Conservation (phyloP, 495 filamentous ascomycete species). For the Chaetomium fimeti region DNA sequence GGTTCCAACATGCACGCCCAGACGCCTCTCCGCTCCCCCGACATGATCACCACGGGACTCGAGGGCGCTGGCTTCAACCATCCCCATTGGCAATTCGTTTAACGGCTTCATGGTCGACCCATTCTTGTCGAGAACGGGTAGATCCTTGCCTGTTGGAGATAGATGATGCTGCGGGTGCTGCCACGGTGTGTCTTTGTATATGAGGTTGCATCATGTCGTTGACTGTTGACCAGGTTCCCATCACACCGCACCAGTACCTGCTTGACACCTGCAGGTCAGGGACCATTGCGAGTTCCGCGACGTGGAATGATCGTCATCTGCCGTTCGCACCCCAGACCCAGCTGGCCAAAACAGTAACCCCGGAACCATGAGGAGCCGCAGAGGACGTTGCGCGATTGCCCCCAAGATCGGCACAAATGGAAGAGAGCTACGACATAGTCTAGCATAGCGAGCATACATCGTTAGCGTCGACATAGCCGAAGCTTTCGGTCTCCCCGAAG, state of each 20-base stretch:
- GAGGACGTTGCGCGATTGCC: conserved; percentile 1
- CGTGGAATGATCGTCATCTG: conserved; percentile 25
- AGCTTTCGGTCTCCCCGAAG: conserved; percentile 14
- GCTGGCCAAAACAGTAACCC: conserved; percentile 2
- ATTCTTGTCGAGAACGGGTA: conserved; percentile 14
- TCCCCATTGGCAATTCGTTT: conserved; percentile 20
- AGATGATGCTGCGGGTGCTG: conserved; percentile 29
- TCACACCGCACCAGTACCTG: conserved; percentile 31
- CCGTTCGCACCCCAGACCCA: conserved; percentile 18
- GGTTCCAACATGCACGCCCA: conserved; percentile 25
- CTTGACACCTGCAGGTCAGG: conserved; percentile 32
- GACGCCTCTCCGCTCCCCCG: conserved; percentile 28
- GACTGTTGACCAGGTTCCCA: conserved; percentile 35
- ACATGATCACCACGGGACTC: conserved; percentile 24
- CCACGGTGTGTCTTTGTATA: conserved; percentile 19
- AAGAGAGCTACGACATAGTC: neutral
- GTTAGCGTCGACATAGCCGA: neutral
- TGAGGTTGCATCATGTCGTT: conserved; percentile 26
- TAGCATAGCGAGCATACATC: too few relatives aligned
- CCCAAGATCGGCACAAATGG: neutral
- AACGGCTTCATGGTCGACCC: conserved; percentile 27
- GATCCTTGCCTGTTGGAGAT: conserved; percentile 33
- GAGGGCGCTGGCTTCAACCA: conserved; percentile 11
- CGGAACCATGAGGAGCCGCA: conserved; percentile 12
- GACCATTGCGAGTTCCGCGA: conserved; percentile 18